Evolutionary conservation across 2,329 filamentous ascomycete genomes (phyloP).

Genomic region (Diaporthe vexans): DNA sequence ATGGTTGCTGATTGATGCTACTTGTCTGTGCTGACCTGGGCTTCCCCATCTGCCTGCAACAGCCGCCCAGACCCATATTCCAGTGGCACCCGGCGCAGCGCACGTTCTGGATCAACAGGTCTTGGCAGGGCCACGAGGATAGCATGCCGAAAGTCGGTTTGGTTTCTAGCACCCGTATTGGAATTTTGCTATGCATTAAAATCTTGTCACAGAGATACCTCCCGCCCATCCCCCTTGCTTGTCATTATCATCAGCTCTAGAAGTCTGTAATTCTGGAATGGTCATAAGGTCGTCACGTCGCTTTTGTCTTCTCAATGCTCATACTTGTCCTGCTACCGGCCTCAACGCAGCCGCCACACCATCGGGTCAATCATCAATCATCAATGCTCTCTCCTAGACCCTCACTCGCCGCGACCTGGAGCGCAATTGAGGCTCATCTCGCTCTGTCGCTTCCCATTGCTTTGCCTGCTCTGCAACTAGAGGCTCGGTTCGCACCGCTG

Average conservation of each 20-base stretch:
- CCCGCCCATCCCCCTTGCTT: background rate
- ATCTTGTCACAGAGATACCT: background rate
- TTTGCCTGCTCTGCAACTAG: background rate
- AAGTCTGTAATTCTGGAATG: constrained; percentile 29
- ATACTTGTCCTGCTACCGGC: background rate
- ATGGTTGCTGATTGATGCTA: background rate
- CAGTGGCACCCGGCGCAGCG: too few relatives aligned
- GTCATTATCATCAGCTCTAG: constrained; percentile 41
- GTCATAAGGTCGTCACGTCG: constrained; percentile 38
- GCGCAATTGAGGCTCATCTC: background rate
- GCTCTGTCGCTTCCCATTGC: background rate
- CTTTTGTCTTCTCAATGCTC: constrained; percentile 33
- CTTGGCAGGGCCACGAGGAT: background rate
- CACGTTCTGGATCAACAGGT: background rate
- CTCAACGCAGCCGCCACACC: background rate
- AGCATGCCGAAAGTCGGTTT: too few relatives aligned
- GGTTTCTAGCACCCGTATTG: background rate
- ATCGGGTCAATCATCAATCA: background rate
- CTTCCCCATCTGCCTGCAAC: background rate
- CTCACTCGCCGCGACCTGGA: constrained; percentile 13
- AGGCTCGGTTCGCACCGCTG: background rate
- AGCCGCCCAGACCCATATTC: too few relatives aligned
- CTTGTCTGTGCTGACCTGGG: background rate
- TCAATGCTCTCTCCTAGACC: background rate
- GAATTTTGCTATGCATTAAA: constrained; percentile 21